Evolutionary conservation across 2,329 filamentous ascomycete genomes (phyloP).

Genomic region (Rhinocladiella similis): DNA sequence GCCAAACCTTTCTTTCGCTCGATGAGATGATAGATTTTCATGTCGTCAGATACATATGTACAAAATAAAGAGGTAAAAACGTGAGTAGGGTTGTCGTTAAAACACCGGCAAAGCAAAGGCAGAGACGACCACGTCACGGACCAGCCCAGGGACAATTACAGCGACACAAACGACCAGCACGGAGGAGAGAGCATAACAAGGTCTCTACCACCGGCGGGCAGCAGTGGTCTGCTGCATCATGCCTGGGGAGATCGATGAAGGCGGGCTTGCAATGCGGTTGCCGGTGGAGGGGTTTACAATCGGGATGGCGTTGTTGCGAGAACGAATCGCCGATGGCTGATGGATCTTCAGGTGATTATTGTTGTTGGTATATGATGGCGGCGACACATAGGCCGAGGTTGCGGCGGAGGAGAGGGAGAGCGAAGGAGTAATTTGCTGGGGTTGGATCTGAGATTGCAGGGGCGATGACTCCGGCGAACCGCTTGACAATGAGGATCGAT

Average conservation of each 20-base stretch:
- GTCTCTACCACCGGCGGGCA: conserved; percentile 35
- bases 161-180: conserved; percentile 25
- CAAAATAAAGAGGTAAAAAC: conserved; percentile 18
- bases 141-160: conserved; percentile 26
- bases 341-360: conserved; percentile 80
- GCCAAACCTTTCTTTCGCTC: conserved; percentile 29
- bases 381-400: conserved; percentile 54
- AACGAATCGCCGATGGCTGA: conserved; percentile 82
- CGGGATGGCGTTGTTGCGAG: conserved; percentile 81
- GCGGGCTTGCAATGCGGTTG: conserved; percentile 83
- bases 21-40: conserved; percentile 20
- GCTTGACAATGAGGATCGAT: conserved; percentile 91
- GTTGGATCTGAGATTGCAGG: conserved; percentile 76
- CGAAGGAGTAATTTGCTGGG: conserved; percentile 70
- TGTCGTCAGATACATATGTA: conserved; percentile 26
- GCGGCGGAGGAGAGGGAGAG: conserved; percentile 68
- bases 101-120: conserved; percentile 19
- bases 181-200: conserved; percentile 22
- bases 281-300: conserved; percentile 96
- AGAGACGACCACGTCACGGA: conserved; percentile 28
- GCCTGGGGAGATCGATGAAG: conserved; percentile 67
- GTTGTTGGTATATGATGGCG: conserved; percentile 61
- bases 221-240: conserved; percentile 59
- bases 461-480: conserved; percentile 91
- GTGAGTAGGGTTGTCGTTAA: conserved; percentile 13